Evolutionary conservation across 1,284 basidiomycete species (phyloP), one percentile per base, ranked within the genome.

Genomic region (Cerioporus squamosus): DNA sequence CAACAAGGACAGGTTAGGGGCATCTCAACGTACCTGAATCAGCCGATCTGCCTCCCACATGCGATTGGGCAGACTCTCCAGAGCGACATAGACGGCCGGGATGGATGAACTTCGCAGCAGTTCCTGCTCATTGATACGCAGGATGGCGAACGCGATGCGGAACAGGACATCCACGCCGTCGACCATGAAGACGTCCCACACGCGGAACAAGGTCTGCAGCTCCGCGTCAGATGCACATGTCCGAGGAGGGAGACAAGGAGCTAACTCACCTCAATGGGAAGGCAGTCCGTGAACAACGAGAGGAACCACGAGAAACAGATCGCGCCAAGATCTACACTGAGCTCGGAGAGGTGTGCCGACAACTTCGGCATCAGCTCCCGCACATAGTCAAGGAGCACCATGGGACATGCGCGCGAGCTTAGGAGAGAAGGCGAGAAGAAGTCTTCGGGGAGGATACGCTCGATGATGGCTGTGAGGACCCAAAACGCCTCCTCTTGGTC

Each of bases 271-370:
- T 97, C 96, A 23, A 98, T 93, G 3, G 97, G 97, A 3, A 98
- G 78, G 73, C 95, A 97, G 69, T 98, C 95, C 0, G 97, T 98
- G 70, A 98, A 99, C 18, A 99, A 79, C 5, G 94, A 96, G 39
- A 99, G 79, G 77, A 98, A 98, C 97, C 97, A 99, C 2, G 95
- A 96, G 77, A 98, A 98, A 58, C 94, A 98, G 57, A 98, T 94
- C 0, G 95, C 95, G 1, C 91, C 89, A 5, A 99, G 81, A 70
- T 99, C 96, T 2, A 98, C 89, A 2, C 90, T 92, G 0, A 98
- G 83, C 17, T 87, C 82, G 3, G 79, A 81, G 22, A 99, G 81
- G 69, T 98, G 95, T 0, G 76, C 70, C 51, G 89, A 82, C 1
- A 98, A 75, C 70, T 86, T 88, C 0, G 97, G 97, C 20, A 90